These are phyloP conservation scores for Athelia psychrophila DNA, from an alignment of 1,284 basidiomycete genomes.

Conservation along the genomic window DNA sequence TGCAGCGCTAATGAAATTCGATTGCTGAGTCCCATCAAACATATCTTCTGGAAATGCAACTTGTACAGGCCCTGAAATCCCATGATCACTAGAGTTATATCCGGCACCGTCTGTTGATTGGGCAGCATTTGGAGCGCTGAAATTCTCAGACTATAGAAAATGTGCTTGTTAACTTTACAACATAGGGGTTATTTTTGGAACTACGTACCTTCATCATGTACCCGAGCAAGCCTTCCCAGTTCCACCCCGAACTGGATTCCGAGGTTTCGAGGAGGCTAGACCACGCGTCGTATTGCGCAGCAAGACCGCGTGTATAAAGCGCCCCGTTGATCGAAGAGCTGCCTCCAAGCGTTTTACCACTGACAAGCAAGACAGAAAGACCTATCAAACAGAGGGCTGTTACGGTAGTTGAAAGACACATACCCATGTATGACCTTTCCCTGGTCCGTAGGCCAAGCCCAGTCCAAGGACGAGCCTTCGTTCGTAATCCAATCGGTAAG, in stretches of 20 bases:
- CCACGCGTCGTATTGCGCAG: constrained; percentile 41
- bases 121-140: constrained; percentile 26
- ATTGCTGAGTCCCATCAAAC: constrained; percentile 33
- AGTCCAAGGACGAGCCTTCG: constrained; percentile 45
- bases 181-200: neutral
- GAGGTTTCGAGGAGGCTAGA: constrained; percentile 28
- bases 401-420: constrained; percentile 11
- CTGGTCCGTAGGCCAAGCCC: constrained; percentile 46
- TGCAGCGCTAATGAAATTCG: constrained; percentile 27
- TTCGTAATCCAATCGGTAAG: constrained; percentile 45
- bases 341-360: constrained; percentile 41
- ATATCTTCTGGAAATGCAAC: constrained; percentile 24
- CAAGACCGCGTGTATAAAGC: constrained; percentile 36
- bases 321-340: constrained; percentile 41
- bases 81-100: constrained; percentile 26
- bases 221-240: constrained; percentile 33
- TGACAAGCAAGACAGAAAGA: constrained; percentile 3
- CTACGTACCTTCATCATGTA: constrained; percentile 42
- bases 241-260: constrained; percentile 33
- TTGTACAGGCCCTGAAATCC: constrained; percentile 31
- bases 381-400: neutral
- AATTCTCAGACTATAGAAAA: constrained; percentile 26
- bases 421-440: constrained; percentile 45
- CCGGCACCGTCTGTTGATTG: constrained; percentile 30
- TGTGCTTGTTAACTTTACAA: neutral